Conservation (phyloP, 1,284 basidiomycete species). For the Coniferiporia sulphurascens region DNA sequence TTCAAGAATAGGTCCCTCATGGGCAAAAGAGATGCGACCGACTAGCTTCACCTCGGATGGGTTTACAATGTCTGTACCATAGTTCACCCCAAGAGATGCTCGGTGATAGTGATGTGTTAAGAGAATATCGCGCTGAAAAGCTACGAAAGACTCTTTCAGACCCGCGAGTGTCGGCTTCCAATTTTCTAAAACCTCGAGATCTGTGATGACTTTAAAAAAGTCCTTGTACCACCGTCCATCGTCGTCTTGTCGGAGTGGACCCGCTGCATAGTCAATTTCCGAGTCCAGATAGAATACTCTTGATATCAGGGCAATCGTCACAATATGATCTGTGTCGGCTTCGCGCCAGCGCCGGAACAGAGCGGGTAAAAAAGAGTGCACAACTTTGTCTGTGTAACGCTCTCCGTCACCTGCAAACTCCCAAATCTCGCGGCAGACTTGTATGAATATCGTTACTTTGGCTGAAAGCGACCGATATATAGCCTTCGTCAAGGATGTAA, state of each 20-base stretch:
- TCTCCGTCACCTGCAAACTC: slow-evolving; percentile 97
- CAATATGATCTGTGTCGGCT: slow-evolving; percentile 85
- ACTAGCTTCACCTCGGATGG: slow-evolving; percentile 59
- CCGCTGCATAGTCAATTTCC: slow-evolving; percentile 75
- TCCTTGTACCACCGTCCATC: slow-evolving; percentile 88
- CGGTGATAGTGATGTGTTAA: slow-evolving; percentile 82
- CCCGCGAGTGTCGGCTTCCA: slow-evolving; percentile 85
- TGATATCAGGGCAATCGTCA: slow-evolving; percentile 93
- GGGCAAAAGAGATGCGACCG: slow-evolving; percentile 79
- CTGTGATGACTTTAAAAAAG: slow-evolving; percentile 92
- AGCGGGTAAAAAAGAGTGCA: slow-evolving; percentile 87
- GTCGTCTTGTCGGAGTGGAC: slow-evolving; percentile 69
- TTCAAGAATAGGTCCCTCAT: slow-evolving; percentile 93
- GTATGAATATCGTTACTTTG: slow-evolving; percentile 90
- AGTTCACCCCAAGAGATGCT: slow-evolving; percentile 34
- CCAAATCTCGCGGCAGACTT: slow-evolving; percentile 95
- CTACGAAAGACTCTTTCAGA: slow-evolving; percentile 86
- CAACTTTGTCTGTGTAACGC: slow-evolving; percentile 93
- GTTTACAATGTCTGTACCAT: not conserved
- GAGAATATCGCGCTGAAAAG: slow-evolving; percentile 84
- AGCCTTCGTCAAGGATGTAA: slow-evolving; percentile 81
- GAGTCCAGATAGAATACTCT: slow-evolving; percentile 87
- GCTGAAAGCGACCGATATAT: slow-evolving; percentile 91
- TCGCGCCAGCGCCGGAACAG: slow-evolving; percentile 82
- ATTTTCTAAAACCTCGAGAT: slow-evolving; percentile 83